Percentiles rank a stretch among this genome's conserved stretches.
These are phyloP conservation scores for Fusarium albosuccineum DNA, from an alignment of 2,329 filamentous ascomycete genomes.

Conservation along the genomic window DNA sequence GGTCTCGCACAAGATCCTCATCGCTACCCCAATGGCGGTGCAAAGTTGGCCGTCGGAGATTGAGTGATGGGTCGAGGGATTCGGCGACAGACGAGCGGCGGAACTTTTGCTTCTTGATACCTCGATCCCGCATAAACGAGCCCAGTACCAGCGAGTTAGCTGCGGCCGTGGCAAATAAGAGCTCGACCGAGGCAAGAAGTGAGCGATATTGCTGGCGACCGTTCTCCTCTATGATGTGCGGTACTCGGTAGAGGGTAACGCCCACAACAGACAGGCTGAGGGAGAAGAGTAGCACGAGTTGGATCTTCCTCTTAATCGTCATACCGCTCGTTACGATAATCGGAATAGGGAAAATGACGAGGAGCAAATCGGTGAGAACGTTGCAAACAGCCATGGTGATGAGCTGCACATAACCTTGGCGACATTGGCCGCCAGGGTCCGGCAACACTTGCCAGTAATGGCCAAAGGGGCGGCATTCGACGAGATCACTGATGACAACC, in stretches of 20 bases:
- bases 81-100: slow-evolving; percentile 73
- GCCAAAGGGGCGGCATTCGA: slow-evolving; percentile 82
- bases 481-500: slow-evolving; percentile 83
- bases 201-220: slow-evolving; percentile 90
- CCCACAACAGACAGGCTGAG: slow-evolving; percentile 84
- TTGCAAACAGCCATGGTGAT: slow-evolving; percentile 92
- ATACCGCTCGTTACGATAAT: slow-evolving; percentile 87
- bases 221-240: slow-evolving; percentile 76
- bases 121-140: slow-evolving; percentile 91
- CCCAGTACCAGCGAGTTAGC: slow-evolving; percentile 92
- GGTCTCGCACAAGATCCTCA: slow-evolving; percentile 84
- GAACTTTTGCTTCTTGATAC: slow-evolving; percentile 90
- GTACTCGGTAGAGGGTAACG: slow-evolving; percentile 85
- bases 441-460: slow-evolving; percentile 87
- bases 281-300: slow-evolving; percentile 84
- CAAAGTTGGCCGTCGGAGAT: slow-evolving; percentile 62
- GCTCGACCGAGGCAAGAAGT: slow-evolving; percentile 88
- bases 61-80: slow-evolving; percentile 67
- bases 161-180: slow-evolving; percentile 87
- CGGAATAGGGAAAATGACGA: slow-evolving; percentile 90
- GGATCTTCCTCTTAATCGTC: slow-evolving; percentile 80
- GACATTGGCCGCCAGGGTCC: slow-evolving; percentile 86
- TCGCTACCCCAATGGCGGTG: slow-evolving; percentile 87
- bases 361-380: slow-evolving; percentile 86
- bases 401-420: slow-evolving; percentile 87